These are phyloP conservation scores for Pseudogymnoascus pannorum DNA, from an alignment of 2,329 filamentous ascomycete species.

Conservation along the genomic window DNA sequence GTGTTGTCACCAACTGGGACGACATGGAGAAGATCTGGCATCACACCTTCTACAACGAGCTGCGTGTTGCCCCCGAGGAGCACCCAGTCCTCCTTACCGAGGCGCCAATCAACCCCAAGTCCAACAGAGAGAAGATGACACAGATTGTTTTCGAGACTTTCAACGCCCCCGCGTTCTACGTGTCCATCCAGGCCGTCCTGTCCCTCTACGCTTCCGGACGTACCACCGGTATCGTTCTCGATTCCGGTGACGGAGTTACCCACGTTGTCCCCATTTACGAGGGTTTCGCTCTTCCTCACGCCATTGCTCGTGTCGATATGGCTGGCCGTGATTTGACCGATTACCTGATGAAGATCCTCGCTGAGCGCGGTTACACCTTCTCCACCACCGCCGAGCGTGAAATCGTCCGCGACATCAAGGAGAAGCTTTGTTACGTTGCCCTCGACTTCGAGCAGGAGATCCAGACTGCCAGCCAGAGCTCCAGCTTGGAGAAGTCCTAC, in stretches of 20 bases:
- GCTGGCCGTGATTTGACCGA: conserved; percentile 99
- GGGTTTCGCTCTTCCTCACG: conserved; percentile 99
- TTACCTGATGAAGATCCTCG: conserved; percentile 99
- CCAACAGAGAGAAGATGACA: conserved; percentile 99
- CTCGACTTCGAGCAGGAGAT: conserved; percentile 99
- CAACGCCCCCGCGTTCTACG: conserved; percentile 99
- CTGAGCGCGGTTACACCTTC: conserved; percentile 99
- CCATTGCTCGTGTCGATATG: conserved; percentile 99
- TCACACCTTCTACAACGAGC: conserved; percentile 99
- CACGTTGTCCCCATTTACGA: conserved; percentile 99
- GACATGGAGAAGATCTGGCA: conserved; percentile 99
- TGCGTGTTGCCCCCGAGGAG: conserved; percentile 99
- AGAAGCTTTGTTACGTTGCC: conserved; percentile 99
- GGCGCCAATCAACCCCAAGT: conserved; percentile 99
- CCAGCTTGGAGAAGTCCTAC: conserved; percentile 98
- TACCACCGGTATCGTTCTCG: conserved; percentile 99
- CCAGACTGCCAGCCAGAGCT: conserved; percentile 98
- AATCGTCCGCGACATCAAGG: conserved; percentile 99
- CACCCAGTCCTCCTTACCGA: conserved; percentile 98
- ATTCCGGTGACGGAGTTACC: conserved; percentile 99
- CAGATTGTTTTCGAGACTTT: conserved; percentile 99
- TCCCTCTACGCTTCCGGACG: conserved; percentile 99
- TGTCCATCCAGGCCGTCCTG: conserved; percentile 98
- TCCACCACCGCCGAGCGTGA: conserved; percentile 99
- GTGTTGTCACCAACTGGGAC: conserved; percentile 99